A percentile compares a stretch with the other conserved stretches of the same genome.
Evolutionary conservation across 164 flowering plant species (phyloP).

Genomic region (Piper longum): DNA sequence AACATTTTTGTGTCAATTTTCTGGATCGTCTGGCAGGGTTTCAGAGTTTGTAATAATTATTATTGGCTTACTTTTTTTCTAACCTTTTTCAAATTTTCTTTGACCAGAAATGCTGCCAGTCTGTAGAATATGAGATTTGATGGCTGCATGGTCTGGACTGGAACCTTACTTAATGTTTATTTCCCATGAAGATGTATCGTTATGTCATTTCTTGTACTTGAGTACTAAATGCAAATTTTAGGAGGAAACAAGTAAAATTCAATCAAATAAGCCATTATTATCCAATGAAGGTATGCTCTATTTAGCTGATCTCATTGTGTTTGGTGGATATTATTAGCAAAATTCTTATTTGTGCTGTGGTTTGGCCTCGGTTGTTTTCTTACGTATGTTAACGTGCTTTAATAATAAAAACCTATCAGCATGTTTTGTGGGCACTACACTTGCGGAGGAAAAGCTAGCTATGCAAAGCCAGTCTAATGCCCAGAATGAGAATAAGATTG

Average conservation of each 20-base stretch:
- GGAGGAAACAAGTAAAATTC: not conserved
- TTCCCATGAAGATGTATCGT: not conserved
- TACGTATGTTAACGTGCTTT: too few relatives aligned
- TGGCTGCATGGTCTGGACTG: not conserved
- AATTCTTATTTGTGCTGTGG: too few relatives aligned
- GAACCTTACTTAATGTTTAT: not conserved
- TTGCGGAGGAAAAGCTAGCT: too few relatives aligned
- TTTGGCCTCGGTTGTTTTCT: too few relatives aligned
- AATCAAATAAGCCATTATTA: not conserved
- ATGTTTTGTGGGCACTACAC: too few relatives aligned
- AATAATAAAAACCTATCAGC: too few relatives aligned
- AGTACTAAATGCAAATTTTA: not conserved
- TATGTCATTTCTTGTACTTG: too few relatives aligned
- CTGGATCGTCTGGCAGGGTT: not conserved
- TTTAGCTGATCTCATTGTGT: not conserved
- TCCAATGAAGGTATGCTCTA: not conserved
- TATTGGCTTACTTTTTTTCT: slow-evolving; percentile 3
- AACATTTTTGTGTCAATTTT: not conserved
- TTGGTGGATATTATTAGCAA: too few relatives aligned
- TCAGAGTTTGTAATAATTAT: not conserved
- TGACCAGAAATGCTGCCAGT: not conserved
- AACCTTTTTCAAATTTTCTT: not conserved
- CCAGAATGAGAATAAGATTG: too few relatives aligned
- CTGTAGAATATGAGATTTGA: not conserved
- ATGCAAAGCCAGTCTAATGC: too few relatives aligned